These are phyloP conservation scores for Actinidia chinensis DNA, from an alignment of 179 eudicot species.

Conservation along the genomic window DNA sequence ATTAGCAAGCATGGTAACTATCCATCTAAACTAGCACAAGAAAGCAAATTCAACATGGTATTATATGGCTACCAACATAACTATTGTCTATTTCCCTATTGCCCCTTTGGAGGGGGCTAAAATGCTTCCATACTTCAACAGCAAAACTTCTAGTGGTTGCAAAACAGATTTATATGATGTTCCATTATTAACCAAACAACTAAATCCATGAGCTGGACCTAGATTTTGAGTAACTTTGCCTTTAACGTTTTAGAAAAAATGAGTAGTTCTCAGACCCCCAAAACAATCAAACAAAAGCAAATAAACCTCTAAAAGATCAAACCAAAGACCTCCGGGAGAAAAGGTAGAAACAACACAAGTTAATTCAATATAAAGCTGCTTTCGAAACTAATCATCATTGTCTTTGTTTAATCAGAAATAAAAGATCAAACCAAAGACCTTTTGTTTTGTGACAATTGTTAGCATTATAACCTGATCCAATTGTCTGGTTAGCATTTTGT, in stretches of 20 bases:
- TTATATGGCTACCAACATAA: not conserved
- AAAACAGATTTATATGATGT: not conserved
- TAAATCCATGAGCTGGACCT: not conserved
- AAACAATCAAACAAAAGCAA: not conserved
- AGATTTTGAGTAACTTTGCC: too few species aligned
- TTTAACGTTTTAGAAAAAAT: not conserved
- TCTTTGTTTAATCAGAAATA: constrained; percentile 18
- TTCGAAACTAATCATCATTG: not conserved
- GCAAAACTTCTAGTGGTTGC: not conserved
- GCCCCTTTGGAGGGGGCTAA: too few species aligned
- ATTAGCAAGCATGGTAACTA: not conserved
- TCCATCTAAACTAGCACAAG: not conserved
- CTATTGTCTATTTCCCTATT: not conserved
- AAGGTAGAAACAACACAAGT: not conserved
- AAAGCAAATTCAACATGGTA: not conserved
- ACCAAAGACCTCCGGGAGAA: not conserved
- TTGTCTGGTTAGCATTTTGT: constrained; percentile 1
- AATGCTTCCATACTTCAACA: too few species aligned
- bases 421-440: constrained; percentile 14
- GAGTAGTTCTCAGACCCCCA: not conserved
- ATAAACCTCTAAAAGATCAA: not conserved
- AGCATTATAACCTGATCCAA: not conserved
- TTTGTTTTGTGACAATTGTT: not conserved
- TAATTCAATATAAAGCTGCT: not conserved
- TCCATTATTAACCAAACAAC: not conserved